Conservation (phyloP, 108 stramenopile species). For the Cyclotella distinguenda region DNA sequence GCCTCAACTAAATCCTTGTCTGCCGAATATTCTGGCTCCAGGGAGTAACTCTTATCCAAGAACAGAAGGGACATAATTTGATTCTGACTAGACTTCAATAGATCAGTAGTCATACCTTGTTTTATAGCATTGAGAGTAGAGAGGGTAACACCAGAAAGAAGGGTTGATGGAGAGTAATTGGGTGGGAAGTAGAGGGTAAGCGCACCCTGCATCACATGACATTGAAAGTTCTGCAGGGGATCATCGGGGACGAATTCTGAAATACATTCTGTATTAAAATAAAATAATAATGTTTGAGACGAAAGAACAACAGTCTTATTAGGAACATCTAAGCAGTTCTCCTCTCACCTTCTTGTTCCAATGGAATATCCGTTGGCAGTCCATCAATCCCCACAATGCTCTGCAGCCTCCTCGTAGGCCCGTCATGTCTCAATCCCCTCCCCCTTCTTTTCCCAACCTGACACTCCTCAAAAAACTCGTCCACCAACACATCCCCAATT, state of each 20-base stretch:
- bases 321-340: neutral
- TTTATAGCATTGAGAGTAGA: slow-evolving; percentile 16
- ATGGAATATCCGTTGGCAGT: slow-evolving; percentile 28
- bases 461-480: slow-evolving; percentile 26
- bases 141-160: slow-evolving; percentile 14
- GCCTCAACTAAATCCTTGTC: neutral
- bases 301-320: neutral
- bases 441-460: slow-evolving; percentile 7
- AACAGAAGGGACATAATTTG: slow-evolving; percentile 23
- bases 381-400: slow-evolving; percentile 26
- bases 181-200: slow-evolving; percentile 39
- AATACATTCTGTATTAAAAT: slow-evolving; percentile 18
- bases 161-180: slow-evolving; percentile 9
- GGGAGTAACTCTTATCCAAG: slow-evolving; percentile 33
- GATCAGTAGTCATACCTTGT: slow-evolving; percentile 24
- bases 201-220: slow-evolving; percentile 36
- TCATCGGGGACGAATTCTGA: slow-evolving; percentile 6
- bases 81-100: slow-evolving; percentile 1
- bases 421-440: neutral
- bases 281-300: neutral
- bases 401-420: slow-evolving; percentile 9
- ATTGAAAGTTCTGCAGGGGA: slow-evolving; percentile 10
- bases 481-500: slow-evolving; percentile 8
- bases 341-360: slow-evolving; percentile 20
- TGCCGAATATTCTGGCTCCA: slow-evolving; percentile 10